Evolutionary conservation across 2,329 filamentous ascomycete genomes (phyloP).

Genomic region (Diaporthe sp.): DNA sequence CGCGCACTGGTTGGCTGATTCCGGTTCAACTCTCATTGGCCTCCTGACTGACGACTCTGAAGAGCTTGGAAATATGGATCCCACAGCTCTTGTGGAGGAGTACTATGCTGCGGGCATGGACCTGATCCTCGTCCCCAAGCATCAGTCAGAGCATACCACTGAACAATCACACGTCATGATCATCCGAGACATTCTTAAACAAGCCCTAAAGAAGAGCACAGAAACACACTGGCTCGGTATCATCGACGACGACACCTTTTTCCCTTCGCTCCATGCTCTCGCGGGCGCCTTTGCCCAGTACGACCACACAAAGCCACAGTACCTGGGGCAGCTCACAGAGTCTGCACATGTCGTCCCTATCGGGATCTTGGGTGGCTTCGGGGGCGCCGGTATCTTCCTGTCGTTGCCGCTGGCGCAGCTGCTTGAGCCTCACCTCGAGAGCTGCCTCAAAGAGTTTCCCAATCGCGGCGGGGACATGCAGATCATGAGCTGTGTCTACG

Average conservation of each 20-base stretch:
- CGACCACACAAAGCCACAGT: slow-evolving; percentile 62
- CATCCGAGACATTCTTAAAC: slow-evolving; percentile 56
- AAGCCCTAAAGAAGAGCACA: slow-evolving; percentile 52
- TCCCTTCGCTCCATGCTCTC: slow-evolving; percentile 62
- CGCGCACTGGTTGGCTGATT: slow-evolving; percentile 31
- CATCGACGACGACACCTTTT: slow-evolving; percentile 72
- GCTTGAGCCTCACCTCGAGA: slow-evolving; percentile 60
- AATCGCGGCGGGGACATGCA: slow-evolving; percentile 66
- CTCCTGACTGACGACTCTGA: slow-evolving; percentile 37
- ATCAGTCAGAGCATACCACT: slow-evolving; percentile 49
- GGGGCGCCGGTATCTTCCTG: slow-evolving; percentile 72
- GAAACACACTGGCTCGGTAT: slow-evolving; percentile 66
- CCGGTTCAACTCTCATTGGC: slow-evolving; percentile 23
- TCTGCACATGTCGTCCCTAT: slow-evolving; percentile 64
- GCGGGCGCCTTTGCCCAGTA: slow-evolving; percentile 58
- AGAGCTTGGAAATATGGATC: neutral
- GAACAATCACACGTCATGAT: slow-evolving; percentile 67
- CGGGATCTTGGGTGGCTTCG: slow-evolving; percentile 68
- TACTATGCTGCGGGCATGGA: slow-evolving; percentile 49
- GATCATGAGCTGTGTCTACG: slow-evolving; percentile 68
- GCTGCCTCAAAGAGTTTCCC: slow-evolving; percentile 56
- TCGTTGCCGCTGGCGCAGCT: slow-evolving; percentile 63
- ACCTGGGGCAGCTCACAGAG: slow-evolving; percentile 70
- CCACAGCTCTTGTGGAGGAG: slow-evolving; percentile 31
- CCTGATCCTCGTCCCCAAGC: slow-evolving; percentile 50